Conservation (phyloP, 2,329 filamentous ascomycete species). For the Talaromyces rugulosus region DNA sequence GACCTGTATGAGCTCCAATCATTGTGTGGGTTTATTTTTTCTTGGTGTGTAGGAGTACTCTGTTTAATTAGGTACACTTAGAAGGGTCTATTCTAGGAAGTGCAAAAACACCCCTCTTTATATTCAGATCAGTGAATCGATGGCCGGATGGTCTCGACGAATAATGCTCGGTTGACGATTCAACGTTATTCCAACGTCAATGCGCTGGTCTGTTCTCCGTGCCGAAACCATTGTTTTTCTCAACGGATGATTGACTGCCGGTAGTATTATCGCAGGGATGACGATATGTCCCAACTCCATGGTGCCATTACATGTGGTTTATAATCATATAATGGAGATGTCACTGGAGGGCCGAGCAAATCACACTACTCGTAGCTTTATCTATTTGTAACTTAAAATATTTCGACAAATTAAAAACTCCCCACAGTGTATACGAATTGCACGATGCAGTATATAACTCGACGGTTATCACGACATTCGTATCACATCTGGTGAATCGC, state of each 20-base stretch:
- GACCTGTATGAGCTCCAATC: slow-evolving; percentile 5
- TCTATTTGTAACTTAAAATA: no score
- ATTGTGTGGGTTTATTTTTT: neutral
- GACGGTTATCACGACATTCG: slow-evolving; percentile 2
- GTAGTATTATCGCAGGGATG: neutral
- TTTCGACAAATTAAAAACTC: no score
- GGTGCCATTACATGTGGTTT: neutral
- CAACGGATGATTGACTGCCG: neutral
- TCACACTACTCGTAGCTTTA: neutral
- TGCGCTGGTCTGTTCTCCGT: no score
- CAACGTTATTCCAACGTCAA: no score
- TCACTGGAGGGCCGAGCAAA: neutral
- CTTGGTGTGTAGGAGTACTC: no score
- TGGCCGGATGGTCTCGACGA: no score
- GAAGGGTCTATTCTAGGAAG: no score
- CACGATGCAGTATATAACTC: neutral
- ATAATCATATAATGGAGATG: neutral
- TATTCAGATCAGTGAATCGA: no score
- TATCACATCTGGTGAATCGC: neutral
- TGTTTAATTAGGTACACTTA: no score
- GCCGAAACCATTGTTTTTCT: neutral
- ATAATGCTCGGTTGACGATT: no score
- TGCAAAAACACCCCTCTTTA: no score
- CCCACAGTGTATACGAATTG: neutral
- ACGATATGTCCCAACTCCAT: neutral